Percentiles rank a stretch among this genome's conserved stretches.
These are phyloP conservation scores for Solanum chmielewskii DNA, from an alignment of 257 asterid genomes.

Conservation along the genomic window DNA sequence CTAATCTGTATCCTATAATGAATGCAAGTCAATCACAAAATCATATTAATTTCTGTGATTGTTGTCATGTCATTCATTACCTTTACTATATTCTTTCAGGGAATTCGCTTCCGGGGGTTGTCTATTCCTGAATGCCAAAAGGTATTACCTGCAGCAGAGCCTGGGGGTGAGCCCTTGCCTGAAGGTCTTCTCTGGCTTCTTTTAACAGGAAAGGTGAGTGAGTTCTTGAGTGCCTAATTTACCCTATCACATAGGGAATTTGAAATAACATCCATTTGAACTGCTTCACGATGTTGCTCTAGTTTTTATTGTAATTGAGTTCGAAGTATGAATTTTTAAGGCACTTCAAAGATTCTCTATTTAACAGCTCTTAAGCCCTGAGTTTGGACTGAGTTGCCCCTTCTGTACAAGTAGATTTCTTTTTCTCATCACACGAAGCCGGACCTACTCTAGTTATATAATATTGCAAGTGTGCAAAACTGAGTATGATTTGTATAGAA, in stretches of 20 bases:
- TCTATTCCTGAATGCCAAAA: slow-evolving; percentile 98
- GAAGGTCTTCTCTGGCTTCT: slow-evolving; percentile 99
- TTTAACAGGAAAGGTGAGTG: slow-evolving; percentile 80
- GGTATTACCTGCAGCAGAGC: slow-evolving; percentile 74
- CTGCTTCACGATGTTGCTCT: neutral
- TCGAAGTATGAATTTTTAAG: neutral
- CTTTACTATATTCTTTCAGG: slow-evolving; percentile 31
- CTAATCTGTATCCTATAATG: neutral
- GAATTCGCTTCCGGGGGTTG: slow-evolving; percentile 91
- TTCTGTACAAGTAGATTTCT: neutral
- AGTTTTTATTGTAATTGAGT: neutral
- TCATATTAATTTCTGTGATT: neutral
- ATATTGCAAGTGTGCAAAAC: neutral
- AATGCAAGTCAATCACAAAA: neutral
- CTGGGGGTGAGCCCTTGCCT: slow-evolving; percentile 96
- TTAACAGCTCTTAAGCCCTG: neutral
- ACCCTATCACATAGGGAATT: neutral
- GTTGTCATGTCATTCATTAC: neutral
- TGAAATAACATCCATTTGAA: neutral
- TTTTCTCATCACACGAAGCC: neutral
- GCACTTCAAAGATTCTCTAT: neutral
- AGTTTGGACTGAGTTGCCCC: neutral
- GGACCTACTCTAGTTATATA: neutral
- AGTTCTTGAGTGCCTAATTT: neutral
- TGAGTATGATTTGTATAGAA: neutral